Evolutionary conservation across 2,329 filamentous ascomycete species (phyloP), one percentile per base, ranked within the genome.

Genomic region (Penicillium sp.): DNA sequence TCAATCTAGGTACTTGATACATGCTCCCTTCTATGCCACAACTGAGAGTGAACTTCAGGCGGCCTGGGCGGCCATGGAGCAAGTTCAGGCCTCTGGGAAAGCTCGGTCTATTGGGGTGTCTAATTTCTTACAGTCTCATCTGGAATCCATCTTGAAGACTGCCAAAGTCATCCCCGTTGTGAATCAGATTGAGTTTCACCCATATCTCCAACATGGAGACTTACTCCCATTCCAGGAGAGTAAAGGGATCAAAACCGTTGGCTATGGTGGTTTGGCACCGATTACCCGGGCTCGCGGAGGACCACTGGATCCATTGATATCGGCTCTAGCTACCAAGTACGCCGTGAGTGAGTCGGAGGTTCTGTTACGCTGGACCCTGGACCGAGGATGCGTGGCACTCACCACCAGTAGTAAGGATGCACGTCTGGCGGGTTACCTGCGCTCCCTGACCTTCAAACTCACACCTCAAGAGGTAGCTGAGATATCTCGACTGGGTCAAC

Each of bases 71-170:
- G 74, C 77, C 6, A 84, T 87, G 83, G 85, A 88, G 64, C 70
- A 77, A 37, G 71, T 87, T 37, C 78, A 84, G 60, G 71, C 75
- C n/a, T 69, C 78, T 14, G 85, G 85, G 15, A 81, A 86, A 55
- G 79, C 81, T 5, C 82, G 80, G 51, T 82, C 81, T 6, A 87
- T 87, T 57, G 85, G 85, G 22, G 84, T 87, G 22, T 85, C 82
- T 53, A 87, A 85, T 69, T 88, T 81, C 69, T 70, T 82, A 6
- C 77, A 80, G 23, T 67, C 73, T 22, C 81, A 87, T 55, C 73
- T 87, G 18, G 77, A 84, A 44, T 77, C 78, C 11, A 79, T 82
- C 20, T 72, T 79, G 33, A 67, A 75, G 55, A 77, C 74, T 0
- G 77, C 77, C 15, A 74, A 67, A 37, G 68, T 75, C 7, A 65